These are phyloP conservation scores for Zarea fungicola DNA, from an alignment of 2,329 filamentous ascomycete genomes.

Conservation along the genomic window DNA sequence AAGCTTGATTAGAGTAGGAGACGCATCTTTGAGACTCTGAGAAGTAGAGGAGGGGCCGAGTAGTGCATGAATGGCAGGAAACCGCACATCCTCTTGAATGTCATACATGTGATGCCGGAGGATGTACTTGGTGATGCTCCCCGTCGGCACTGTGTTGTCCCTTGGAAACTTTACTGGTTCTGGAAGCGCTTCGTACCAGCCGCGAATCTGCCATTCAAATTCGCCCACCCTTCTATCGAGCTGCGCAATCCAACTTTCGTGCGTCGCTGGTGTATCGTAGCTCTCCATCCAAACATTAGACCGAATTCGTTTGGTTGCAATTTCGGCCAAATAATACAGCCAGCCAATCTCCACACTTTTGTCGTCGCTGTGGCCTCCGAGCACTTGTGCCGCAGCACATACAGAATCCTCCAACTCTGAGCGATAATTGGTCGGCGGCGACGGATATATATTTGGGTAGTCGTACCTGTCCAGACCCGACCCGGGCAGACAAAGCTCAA, in stretches of 20 bases:
- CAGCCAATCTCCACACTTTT: slow-evolving; percentile 17
- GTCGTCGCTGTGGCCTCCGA: no score
- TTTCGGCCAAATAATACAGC: slow-evolving; percentile 22
- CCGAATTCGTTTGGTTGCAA: slow-evolving; percentile 16
- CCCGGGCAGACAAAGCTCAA: slow-evolving; percentile 18
- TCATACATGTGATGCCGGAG: not conserved
- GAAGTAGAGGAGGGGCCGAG: not conserved
- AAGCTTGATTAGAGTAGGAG: slow-evolving; percentile 4
- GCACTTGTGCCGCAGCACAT: not conserved
- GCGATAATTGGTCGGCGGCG: slow-evolving; percentile 15
- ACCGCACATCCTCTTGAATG: not conserved
- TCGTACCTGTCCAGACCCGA: slow-evolving; percentile 19
- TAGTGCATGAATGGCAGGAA: not conserved
- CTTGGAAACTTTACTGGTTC: not conserved
- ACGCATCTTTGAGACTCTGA: not conserved
- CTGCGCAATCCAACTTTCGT: slow-evolving; percentile 5
- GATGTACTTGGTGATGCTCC: not conserved
- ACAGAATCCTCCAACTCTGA: slow-evolving; percentile 13
- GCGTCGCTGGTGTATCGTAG: slow-evolving; percentile 15
- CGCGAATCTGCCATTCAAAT: not conserved
- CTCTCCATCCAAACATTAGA: slow-evolving; percentile 12
- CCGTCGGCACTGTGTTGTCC: not conserved
- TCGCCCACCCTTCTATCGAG: not conserved
- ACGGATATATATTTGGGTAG: slow-evolving; percentile 19
- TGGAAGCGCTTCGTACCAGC: not conserved